Conservation (phyloP, 345 rosid genomes). For the Microcos paniculata region DNA sequence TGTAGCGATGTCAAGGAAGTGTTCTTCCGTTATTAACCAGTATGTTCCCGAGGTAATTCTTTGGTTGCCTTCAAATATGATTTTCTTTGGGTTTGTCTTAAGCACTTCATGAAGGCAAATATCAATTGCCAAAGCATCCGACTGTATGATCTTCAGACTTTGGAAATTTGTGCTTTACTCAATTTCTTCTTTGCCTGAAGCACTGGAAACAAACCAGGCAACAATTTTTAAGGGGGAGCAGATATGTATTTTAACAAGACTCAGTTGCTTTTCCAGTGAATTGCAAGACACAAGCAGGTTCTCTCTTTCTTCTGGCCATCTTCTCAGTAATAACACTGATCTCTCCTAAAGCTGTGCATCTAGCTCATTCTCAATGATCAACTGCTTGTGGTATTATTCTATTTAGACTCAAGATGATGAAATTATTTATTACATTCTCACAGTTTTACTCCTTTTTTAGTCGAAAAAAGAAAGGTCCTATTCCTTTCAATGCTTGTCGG, state of each 20-base stretch:
- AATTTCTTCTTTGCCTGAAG: neutral
- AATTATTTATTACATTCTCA: neutral
- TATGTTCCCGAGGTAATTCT: neutral
- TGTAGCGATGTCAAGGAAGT: neutral
- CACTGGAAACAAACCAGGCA: neutral
- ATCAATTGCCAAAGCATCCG: neutral
- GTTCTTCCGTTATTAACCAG: neutral
- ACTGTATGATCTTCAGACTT: neutral
- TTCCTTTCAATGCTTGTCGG: neutral
- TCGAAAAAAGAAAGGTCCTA: no score
- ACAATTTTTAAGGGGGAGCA: neutral
- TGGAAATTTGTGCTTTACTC: neutral
- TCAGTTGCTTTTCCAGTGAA: neutral
- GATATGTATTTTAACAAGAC: neutral
- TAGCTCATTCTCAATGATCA: neutral
- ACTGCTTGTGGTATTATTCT: neutral
- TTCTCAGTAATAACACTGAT: neutral
- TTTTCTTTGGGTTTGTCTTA: neutral
- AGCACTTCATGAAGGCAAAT: neutral
- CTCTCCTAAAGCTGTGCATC: neutral
- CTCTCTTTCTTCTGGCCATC: neutral
- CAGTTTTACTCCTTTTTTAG: no score
- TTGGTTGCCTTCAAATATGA: neutral
- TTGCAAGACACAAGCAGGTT: neutral
- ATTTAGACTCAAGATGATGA: neutral